Evolutionary conservation across 1,284 basidiomycete species (phyloP), one percentile per base, ranked within the genome.

Genomic region (Sutorius eximius): DNA sequence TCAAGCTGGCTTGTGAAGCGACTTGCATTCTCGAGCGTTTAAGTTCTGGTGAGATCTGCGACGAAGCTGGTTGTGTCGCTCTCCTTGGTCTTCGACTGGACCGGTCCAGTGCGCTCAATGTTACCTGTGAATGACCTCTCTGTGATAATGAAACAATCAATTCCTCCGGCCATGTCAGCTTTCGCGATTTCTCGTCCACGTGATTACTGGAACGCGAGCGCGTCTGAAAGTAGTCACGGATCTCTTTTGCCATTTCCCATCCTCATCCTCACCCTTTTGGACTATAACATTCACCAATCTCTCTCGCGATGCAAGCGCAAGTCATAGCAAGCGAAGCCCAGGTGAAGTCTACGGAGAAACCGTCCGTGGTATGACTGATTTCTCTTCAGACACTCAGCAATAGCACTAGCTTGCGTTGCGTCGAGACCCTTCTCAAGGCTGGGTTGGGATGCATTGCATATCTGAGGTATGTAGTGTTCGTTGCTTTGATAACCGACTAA

Each of bases 371-470:
- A 48, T 22, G 29, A 50, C 49, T 60, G 44, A 70, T 37, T 12
- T 52, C 34, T 33, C 22, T 37, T 49, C 72, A 83, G 63, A 67
- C 74, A 11, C 78, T 84, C 27, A 87, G 78, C 13, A 78, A 79
- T 5, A 74, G 76, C 12, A 85, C 87, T 60, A 89, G 87, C 61
- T 70, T 88, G 50, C 77, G 79, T 45, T 83, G 83, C 27, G 80
- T 90, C 10, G 81, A 89, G 65, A 87, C 87, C 8, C 75, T 92
- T 42, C 71, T 92, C 15, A 77, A 77, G 60, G 87, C 90, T 11
- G 86, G 88, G 9, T 69, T 92, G 45, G 89, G 87, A 2, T 89
- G 88, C 57, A 88, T 92, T 53, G 82, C 87, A 20, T 92, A 85
- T 67, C 71, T 92, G 51, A 82, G 89, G 89, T 85, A 64, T 27